Percentiles rank a stretch among this genome's conserved stretches.
Conservation (phyloP, 208 protist genomes). For the Trypanosoma cruzi region DNA sequence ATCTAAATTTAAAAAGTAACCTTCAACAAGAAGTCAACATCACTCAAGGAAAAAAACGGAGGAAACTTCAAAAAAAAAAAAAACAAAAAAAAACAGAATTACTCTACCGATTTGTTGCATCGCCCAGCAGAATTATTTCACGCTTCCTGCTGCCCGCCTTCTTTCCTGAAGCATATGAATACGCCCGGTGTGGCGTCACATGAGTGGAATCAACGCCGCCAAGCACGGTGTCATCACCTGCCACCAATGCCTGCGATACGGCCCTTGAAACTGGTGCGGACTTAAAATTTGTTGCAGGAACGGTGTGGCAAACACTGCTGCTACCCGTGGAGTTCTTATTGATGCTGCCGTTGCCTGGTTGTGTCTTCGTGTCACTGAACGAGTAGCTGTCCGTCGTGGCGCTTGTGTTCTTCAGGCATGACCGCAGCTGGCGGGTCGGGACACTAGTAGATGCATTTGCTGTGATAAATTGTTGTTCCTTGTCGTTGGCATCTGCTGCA, state of each 20-base stretch:
- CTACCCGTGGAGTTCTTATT: slow-evolving; percentile 4
- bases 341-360: background rate
- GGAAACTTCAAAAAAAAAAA: slow-evolving; percentile 8
- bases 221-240: slow-evolving; percentile 1
- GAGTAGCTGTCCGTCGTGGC: background rate
- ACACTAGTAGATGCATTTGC: slow-evolving; percentile 38
- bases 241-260: slow-evolving; percentile 51
- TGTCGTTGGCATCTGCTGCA: slow-evolving; percentile 13
- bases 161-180: slow-evolving; percentile 55
- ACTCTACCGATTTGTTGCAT: slow-evolving; percentile 64
- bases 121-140: slow-evolving; percentile 45
- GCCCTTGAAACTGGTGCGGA: slow-evolving; percentile 63
- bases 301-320: slow-evolving; percentile 1
- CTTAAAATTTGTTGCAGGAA: slow-evolving; percentile 11
- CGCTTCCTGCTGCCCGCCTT: slow-evolving; percentile 48
- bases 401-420: slow-evolving; percentile 47
- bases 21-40: too few relatives aligned
- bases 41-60: background rate
- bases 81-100: slow-evolving; percentile 5
- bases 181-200: slow-evolving; percentile 50
- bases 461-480: slow-evolving; percentile 51
- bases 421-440: slow-evolving; percentile 45
- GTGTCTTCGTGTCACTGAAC: background rate
- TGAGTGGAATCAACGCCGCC: slow-evolving; percentile 32
- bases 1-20: slow-evolving; percentile 11